These are phyloP conservation scores for Lecanicillium sp. DNA, from an alignment of 2,329 filamentous ascomycete species.

Conservation along the genomic window DNA sequence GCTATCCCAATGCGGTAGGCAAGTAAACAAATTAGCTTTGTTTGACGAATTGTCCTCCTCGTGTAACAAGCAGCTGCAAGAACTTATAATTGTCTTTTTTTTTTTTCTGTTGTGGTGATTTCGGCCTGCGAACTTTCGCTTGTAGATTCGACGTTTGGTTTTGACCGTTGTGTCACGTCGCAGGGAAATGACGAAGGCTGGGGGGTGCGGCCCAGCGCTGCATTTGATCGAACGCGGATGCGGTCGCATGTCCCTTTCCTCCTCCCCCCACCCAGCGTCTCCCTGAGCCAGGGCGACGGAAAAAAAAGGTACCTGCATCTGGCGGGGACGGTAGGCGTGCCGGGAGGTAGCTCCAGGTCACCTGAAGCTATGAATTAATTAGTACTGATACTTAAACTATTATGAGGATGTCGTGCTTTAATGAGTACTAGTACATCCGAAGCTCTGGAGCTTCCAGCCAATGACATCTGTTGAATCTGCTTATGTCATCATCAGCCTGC, in stretches of 20 bases:
- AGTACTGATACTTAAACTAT: not conserved
- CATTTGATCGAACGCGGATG: conserved; percentile 12
- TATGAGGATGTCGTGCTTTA: not conserved
- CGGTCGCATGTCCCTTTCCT: conserved; percentile 8
- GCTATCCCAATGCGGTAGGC: not conserved
- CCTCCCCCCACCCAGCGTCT: not conserved
- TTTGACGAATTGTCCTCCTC: not conserved
- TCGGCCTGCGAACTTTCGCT: not conserved
- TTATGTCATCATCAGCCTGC: conserved; percentile 11
- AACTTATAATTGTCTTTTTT: too few relatives aligned
- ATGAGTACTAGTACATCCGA: not conserved
- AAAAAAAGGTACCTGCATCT: not conserved
- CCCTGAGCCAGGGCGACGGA: not conserved
- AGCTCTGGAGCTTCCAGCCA: conserved; percentile 19
- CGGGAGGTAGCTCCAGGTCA: not conserved
- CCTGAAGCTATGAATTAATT: not conserved
- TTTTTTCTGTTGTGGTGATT: not conserved
- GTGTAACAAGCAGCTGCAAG: too few relatives aligned
- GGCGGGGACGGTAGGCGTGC: not conserved
- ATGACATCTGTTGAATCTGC: conserved; percentile 19
- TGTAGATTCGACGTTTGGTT: too few relatives aligned
- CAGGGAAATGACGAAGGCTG: conserved; percentile 14
- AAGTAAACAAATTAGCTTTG: conserved; percentile 12
- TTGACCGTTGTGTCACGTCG: conserved; percentile 8
- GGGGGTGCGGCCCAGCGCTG: conserved; percentile 5